Base-by-base conservation (phyloP, 441 rosid genomes). In the Aleurites moluccanus region DNA sequence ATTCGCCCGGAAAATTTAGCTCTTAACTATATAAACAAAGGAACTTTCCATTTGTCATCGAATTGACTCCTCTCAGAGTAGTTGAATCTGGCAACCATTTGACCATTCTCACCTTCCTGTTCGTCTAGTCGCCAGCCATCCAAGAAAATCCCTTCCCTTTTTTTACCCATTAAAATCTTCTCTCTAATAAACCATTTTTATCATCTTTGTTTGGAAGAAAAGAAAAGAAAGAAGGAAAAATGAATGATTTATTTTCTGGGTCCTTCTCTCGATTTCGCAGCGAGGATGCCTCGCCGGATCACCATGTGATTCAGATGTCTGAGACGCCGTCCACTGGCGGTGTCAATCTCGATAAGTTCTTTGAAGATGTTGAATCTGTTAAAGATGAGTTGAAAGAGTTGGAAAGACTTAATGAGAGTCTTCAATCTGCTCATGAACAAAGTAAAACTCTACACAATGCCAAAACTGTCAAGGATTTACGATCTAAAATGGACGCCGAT, bases 381-480 rank as follows among this genome's bases (percentile, higher is more conserved):
- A 90, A 91, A 67, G 85, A 72, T 4, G 97, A 90, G 71, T 85
- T 94, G 15, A 85, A 84, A 60, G 93, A 87, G 75, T 90, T 94
- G 1, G 96, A 92, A 61, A 72, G 83, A 25, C 86, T 91, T 25
- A 82, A 89, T 73, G 74, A 57, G 25, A 85, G 68, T 73, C 96
- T 94, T 64, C 86, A 81, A 72, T 75, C 91, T 14, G 78, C 88
- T 57, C 96, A 94, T 74, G 98, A 94, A 80, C 85, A 87, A 64
- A 90, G 95, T 87, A 92, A 90, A 83, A 90, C 96, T 23, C 77
- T 90, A 3, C 96, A 90, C 77, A 86, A 91, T 74, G 89, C 94
- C 18, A 86, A 75, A 56, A 85, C 93, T 2, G 90, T 92, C 33
- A 90, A 87, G 69, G 90, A 92, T 42, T 60, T 94, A 27, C 83